Base-by-base conservation (phyloP, 2,329 filamentous ascomycete genomes). In the Decorospora gaudefroyi region DNA sequence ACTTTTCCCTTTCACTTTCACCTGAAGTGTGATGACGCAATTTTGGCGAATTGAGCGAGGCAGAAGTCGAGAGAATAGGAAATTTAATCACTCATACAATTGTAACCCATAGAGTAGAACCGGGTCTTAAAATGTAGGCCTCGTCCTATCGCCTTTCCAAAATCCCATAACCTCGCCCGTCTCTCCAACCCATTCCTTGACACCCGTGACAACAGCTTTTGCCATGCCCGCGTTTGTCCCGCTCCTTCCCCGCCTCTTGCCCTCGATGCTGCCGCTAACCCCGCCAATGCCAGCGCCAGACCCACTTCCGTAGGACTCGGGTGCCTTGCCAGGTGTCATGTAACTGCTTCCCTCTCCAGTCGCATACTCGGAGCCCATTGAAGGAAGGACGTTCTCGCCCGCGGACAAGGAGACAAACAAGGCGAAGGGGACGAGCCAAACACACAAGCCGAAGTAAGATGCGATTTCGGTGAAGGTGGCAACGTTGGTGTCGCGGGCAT, bases 361-460 rank as follows among this genome's bases (percentile, higher is more conserved):
- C 12, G 79, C 80, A 64, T 84, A 84, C 53, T 90, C 87, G 33
- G 83, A 89, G 9, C 90, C 89, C 81, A 96, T 96, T 6, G 86
- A 95, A 0, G 93, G 93, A 37, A 99, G 74, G 3, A 97, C 89
- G 65, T 97, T 97, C 66, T 99, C 93, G 41, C 90, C 90, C 0
- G 93, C 93, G 12, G 89, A 95, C 28, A 99, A 73, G 62, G 88
- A 95, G 36, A 99, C 92, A 65, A 99, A 99, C 10, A 99, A 78
- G 11, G 91, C 85, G 67, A 99, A 99, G 0, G 93, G 93, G 0
- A 97, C 88, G 1, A 99, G 79, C 93, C 93, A 99, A 0, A 99
- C 91, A 62, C 91, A 96, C 2, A 99, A 77, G 0, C 93, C 93
- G 65, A 99, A 99, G 72, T 93, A 99, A 0, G 89, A 92, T 0